Base-by-base conservation (phyloP, 306 rosid species). In the Luffa acutangula region DNA sequence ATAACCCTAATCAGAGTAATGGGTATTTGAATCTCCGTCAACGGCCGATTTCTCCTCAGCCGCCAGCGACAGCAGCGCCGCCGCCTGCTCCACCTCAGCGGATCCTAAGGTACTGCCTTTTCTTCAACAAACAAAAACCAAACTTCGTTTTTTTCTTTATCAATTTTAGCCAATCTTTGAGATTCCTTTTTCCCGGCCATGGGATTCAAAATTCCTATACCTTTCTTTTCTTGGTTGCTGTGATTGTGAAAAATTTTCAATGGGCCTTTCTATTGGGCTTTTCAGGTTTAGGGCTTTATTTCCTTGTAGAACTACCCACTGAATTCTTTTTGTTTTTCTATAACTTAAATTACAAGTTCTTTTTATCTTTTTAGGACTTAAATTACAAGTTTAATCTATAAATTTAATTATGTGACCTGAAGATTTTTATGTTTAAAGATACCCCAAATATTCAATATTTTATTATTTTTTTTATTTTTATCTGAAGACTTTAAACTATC, bases 1-100 rank as follows among this genome's bases (percentile, higher is more conserved):
- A 49, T 53, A 83, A 51, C 65, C 74, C 69, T 78, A 81, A 75
- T 84, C 87, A 81, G n/a, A 79, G 71, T 46, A 85, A 86, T 78
- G 91, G 91, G 60, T 51, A 49, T 33, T 73, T 73, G 4, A 73
- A 73, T 73, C 78, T 51, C 21, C 78, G 60, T 31, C 49, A 75
- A 53, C 78, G 64, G 34, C 33, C 78, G 48, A 53, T 75, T 51
- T 75, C 64, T 75, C 78, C 62, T 51, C 62, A 21, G 25, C 77
- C 77, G 37, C 76, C 76, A 4, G 17, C n/a, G 3, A 58, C 31
- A 25, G 31, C 25, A 67, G 33, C 77, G 39, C 76, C 76, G 76
- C 45, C 77, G 77, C n/a, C 77, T 12, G 54, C 76, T 42, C 77
- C 58, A 6, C 6, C 77, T 21, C 78, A 74, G 3, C 60, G 78